A percentile compares a stretch with the other conserved stretches of the same genome.
These are phyloP conservation scores for Malania oleifera DNA, from an alignment of 164 flowering plant genomes.

Conservation along the genomic window DNA sequence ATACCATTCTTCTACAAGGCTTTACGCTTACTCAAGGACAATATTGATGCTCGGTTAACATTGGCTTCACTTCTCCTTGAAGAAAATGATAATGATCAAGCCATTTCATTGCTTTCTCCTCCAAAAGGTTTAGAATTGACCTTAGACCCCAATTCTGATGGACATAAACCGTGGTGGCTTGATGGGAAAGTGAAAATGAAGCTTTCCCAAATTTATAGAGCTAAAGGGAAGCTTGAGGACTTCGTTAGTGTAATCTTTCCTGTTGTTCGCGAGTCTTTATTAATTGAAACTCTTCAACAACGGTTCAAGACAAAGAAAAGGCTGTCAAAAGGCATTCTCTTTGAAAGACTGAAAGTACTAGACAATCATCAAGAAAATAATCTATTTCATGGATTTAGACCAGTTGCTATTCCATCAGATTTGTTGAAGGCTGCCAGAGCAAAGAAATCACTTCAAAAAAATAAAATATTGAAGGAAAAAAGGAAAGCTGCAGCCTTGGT, in stretches of 20 bases:
- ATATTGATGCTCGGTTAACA: conserved; percentile 1
- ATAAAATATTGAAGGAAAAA: neutral
- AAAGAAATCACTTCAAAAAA: neutral
- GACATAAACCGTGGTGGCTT: no score
- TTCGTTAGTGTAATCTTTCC: no score
- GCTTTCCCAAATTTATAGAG: no score
- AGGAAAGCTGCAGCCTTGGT: conserved; percentile 1
- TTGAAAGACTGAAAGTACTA: neutral
- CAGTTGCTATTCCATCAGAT: neutral
- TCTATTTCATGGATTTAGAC: neutral
- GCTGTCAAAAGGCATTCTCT: neutral
- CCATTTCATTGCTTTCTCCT: neutral
- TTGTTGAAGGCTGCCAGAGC: neutral
- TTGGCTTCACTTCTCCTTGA: neutral
- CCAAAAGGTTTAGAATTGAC: neutral
- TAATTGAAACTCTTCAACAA: no score
- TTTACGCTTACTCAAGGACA: neutral
- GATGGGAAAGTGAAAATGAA: no score
- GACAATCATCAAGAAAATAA: neutral
- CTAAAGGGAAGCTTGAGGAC: no score
- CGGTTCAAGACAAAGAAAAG: neutral
- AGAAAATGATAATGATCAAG: neutral
- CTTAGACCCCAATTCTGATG: no score
- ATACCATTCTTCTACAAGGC: conserved; percentile 1
- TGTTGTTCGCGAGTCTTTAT: no score